Evolutionary conservation across 2,329 filamentous ascomycete genomes (phyloP), one percentile per base, ranked within the genome.

Genomic region (Scorias spongiosa): DNA sequence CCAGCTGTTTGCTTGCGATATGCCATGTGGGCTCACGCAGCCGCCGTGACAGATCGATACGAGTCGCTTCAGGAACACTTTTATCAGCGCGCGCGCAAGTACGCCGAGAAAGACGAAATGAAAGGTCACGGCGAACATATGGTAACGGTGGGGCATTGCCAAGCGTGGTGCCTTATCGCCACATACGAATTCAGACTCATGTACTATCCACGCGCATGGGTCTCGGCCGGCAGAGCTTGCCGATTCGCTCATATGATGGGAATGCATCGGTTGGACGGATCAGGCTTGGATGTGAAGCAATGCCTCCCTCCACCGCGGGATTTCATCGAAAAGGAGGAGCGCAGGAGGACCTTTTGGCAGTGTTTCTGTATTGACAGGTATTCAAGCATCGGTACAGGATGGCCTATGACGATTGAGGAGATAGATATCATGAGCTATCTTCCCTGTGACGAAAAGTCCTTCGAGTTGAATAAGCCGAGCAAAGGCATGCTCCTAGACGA

Each of bases 131-230:
- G 91, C 43, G 89, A 96, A 62, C 74, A 80, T 51, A 83, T 93
- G 59, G 83, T 95, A 51, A 89, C 82, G 1, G 70, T 95, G 28
- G 80, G 81, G 12, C 85, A 94, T 61, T 84, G 81, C 42, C 91
- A 98, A 61, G 78, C 84, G 1, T 93, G 93, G 72, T 70, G 79
- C 20, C 67, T 96, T 15, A 71, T 93, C 40, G 76, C 80, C 5
- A 78, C 75, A 0, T 95, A 93, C 55, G 91, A 98, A 62, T 96
- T 95, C 69, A 94, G 89, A 65, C 83, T 84, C 74, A 94, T 96
- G 84, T 93, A 87, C 61, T 96, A 96, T 54, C 89, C 91, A 1
- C 72, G 91, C 51, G 91, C 91, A 1, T 96, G 91, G 91, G 78
- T 94, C 66, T 95, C 84, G 52, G 81, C 84, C 2, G 91, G 89